Conservation (phyloP, 164 flowering plant species). For the Annona cherimola region DNA sequence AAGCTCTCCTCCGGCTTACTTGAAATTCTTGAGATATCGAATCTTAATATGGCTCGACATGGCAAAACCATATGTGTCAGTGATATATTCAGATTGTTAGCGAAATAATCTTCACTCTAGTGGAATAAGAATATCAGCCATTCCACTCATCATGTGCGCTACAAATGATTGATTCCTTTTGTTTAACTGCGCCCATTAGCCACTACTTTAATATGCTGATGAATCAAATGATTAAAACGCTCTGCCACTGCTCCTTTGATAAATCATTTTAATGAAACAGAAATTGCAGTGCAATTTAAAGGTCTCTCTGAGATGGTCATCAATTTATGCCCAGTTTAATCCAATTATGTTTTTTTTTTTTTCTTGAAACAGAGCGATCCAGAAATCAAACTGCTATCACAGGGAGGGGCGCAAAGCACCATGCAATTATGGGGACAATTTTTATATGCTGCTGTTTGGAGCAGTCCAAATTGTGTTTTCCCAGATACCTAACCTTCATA, state of each 20-base stretch:
- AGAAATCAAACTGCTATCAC: conserved; percentile 65
- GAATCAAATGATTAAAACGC: not conserved
- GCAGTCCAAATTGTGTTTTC: conserved; percentile 50
- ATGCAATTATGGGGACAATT: conserved; percentile 36
- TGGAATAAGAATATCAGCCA: not conserved
- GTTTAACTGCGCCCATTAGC: too few species aligned
- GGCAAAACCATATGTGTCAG: not conserved
- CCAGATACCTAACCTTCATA: conserved; percentile 67
- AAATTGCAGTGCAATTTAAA: not conserved
- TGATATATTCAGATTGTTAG: not conserved
- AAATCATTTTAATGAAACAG: too few species aligned
- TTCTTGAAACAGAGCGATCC: conserved; percentile 52
- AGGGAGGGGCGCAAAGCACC: conserved; percentile 49
- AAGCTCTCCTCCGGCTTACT: not conserved
- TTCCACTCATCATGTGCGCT: not conserved
- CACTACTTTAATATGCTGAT: not conserved
- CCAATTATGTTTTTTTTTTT: not conserved
- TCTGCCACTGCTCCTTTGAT: not conserved
- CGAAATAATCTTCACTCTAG: not conserved
- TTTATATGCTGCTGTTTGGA: conserved; percentile 71
- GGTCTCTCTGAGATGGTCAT: not conserved
- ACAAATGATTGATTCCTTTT: not conserved
- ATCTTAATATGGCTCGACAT: not conserved
- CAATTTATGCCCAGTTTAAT: not conserved
- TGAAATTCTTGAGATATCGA: not conserved